Conservation (phyloP, 306 rosid genomes). For the Cyamopsis tetragonoloba region DNA sequence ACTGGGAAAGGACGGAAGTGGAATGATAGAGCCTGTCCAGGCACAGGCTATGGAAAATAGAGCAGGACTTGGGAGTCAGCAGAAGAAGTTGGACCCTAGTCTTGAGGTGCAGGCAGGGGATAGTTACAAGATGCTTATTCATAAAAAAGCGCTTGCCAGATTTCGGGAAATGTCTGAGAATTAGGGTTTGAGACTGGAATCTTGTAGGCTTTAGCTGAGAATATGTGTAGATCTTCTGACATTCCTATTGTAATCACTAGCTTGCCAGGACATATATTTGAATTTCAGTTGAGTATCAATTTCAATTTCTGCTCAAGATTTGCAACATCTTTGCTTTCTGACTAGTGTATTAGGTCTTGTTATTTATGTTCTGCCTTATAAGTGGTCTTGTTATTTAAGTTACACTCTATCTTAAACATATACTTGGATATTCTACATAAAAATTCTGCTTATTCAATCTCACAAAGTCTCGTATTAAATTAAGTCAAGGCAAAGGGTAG, state of each 20-base stretch:
- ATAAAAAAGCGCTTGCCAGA: slow-evolving; percentile 93
- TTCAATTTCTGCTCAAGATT: not conserved
- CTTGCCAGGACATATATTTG: slow-evolving; percentile 14
- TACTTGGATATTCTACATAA: too few species aligned
- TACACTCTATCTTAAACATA: too few species aligned
- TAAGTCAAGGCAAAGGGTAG: too few species aligned
- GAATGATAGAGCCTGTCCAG: slow-evolving; percentile 93
- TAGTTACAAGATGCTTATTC: slow-evolving; percentile 86
- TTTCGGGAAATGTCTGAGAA: slow-evolving; percentile 77
- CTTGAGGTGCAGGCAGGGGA: slow-evolving; percentile 91
- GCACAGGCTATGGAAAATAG: slow-evolving; percentile 73
- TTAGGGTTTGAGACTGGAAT: slow-evolving; percentile 19
- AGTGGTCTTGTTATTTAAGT: not conserved
- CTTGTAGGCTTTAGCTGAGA: slow-evolving; percentile 26
- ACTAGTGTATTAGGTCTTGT: not conserved
- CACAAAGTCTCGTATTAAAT: too few species aligned
- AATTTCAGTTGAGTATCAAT: slow-evolving; percentile 2
- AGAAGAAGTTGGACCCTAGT: slow-evolving; percentile 80
- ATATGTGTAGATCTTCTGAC: slow-evolving; percentile 21
- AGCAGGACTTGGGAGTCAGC: slow-evolving; percentile 97
- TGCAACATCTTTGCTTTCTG: not conserved
- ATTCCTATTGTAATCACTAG: slow-evolving; percentile 25
- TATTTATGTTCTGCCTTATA: not conserved
- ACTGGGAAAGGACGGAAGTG: slow-evolving; percentile 94
- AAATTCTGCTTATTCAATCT: too few species aligned